Evolutionary conservation across 1,284 basidiomycete genomes (phyloP), one percentile per base, ranked within the genome.

Genomic region (Melanopsichium pennsylvanicum): DNA sequence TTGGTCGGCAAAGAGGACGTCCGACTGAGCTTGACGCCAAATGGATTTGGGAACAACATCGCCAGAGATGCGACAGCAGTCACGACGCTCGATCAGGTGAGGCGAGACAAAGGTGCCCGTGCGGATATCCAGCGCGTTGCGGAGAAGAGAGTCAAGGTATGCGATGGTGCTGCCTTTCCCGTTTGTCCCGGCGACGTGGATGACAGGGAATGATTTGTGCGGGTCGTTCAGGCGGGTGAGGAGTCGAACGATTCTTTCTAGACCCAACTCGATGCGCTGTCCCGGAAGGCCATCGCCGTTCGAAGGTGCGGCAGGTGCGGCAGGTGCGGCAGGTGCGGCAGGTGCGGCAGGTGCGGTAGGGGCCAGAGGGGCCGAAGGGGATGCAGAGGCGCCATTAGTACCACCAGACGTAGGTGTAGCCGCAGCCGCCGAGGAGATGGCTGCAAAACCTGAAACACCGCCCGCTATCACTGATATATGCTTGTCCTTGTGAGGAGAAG

Each of bases 101-200:
- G 96, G 96, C 68, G 88, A 91, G 82, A 95, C 97, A 85, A 93
- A 98, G 26, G 91, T 86, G 4, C 90, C 95, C 3, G 91, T 87
- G 13, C 84, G 84, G 43, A 90, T 73, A 0, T 84, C 84, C 32
- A 75, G 58, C 1, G 69, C 66, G 33, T 70, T 57, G 0, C 88
- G 85, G 13, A 97, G 83, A 64, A 93, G 88, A 16, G 90, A 90
- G 4, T 92, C 87, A 12, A 97, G 83, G 45, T 94, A 84, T 2
- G 90, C 89, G 8, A 92, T 89, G 10, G 94, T 91, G 58, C 90
- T 93, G 23, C 96, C 96, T 82, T 99, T 99, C 25, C 95, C 95
- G 82, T 99, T 98, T 0, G 96, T 99, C 0, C 96, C 95, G 4
- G 93, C 89, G 45, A 98, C 86, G 78, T 98, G 96, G 32, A 93